Conservation (phyloP, 306 rosid species). For the Luffa acutangula region DNA sequence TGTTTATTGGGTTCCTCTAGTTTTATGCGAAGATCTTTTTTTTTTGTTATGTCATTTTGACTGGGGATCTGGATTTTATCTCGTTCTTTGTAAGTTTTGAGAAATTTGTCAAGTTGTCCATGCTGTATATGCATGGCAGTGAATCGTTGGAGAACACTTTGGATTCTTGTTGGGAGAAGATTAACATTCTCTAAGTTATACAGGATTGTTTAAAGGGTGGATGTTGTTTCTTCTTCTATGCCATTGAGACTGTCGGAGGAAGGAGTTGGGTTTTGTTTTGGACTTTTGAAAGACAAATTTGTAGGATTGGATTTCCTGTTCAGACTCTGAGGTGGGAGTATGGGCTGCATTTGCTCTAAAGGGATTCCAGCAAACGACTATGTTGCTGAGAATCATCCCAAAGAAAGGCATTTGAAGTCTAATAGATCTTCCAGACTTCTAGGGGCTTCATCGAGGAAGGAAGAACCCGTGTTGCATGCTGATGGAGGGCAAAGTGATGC, state of each 20-base stretch:
- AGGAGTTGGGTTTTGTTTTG: neutral
- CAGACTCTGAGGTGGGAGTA: constrained; percentile 11
- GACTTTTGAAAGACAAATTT: neutral
- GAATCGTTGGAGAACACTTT: neutral
- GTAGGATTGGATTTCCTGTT: constrained; percentile 2
- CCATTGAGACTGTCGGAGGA: neutral
- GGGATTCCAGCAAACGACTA: constrained; percentile 23
- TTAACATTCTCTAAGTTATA: neutral
- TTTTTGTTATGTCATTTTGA: neutral
- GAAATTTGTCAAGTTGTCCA: neutral
- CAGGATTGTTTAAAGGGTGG: neutral
- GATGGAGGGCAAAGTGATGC: constrained; percentile 26
- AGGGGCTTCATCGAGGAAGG: constrained; percentile 12
- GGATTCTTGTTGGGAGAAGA: neutral
- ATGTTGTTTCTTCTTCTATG: neutral
- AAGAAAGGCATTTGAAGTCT: constrained; percentile 20
- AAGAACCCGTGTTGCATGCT: constrained; percentile 15
- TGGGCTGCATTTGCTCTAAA: constrained; percentile 78
- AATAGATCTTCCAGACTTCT: constrained; percentile 21
- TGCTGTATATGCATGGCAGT: neutral
- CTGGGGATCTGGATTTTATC: constrained; percentile 18
- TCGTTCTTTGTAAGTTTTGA: constrained; percentile 4
- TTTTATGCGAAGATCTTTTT: neutral
- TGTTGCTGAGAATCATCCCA: constrained; percentile 21
- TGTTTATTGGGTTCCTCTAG: neutral